Conservation (phyloP, 306 rosid genomes). For the Fragaria ananassa region DNA sequence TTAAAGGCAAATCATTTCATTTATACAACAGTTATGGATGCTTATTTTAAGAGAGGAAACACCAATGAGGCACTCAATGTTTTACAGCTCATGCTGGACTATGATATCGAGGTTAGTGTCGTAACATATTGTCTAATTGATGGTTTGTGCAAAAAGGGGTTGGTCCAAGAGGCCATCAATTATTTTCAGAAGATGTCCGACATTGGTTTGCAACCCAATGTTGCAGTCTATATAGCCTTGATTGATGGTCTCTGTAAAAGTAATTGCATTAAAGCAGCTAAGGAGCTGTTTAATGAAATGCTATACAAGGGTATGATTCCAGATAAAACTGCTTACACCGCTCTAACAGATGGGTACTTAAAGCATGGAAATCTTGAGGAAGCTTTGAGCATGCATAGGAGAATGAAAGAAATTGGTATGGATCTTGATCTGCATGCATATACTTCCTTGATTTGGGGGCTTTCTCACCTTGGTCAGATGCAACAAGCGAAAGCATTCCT, state of each 20-base stretch:
- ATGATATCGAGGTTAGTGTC: slow-evolving; percentile 51
- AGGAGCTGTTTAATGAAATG: slow-evolving; percentile 76
- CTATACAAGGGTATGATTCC: slow-evolving; percentile 67
- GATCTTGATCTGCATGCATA: slow-evolving; percentile 73
- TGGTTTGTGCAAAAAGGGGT: slow-evolving; percentile 84
- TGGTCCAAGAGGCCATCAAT: slow-evolving; percentile 58
- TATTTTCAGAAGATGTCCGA: slow-evolving; percentile 56
- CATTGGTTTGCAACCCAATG: slow-evolving; percentile 69
- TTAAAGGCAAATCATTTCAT: slow-evolving; percentile 58
- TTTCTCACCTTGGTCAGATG: slow-evolving; percentile 57
- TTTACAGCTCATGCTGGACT: slow-evolving; percentile 65
- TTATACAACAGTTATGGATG: slow-evolving; percentile 73
- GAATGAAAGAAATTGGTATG: slow-evolving; percentile 71
- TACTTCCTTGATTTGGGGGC: slow-evolving; percentile 83
- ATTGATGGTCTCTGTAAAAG: slow-evolving; percentile 82
- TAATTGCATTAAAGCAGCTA: slow-evolving; percentile 56
- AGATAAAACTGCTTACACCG: slow-evolving; percentile 70
- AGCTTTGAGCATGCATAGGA: slow-evolving; percentile 55
- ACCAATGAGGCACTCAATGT: slow-evolving; percentile 54
- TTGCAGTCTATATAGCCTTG: slow-evolving; percentile 70
- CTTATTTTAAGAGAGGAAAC: slow-evolving; percentile 80
- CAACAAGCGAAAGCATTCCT: slow-evolving; percentile 61
- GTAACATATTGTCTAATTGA: slow-evolving; percentile 82
- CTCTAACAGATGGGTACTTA: slow-evolving; percentile 82
- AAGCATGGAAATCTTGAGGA: slow-evolving; percentile 75